Percentiles rank a stretch among this genome's conserved stretches.
phyloP scores from a whole-genome alignment of 352 stramenopile species.

The Pythium brassicae region DNA sequence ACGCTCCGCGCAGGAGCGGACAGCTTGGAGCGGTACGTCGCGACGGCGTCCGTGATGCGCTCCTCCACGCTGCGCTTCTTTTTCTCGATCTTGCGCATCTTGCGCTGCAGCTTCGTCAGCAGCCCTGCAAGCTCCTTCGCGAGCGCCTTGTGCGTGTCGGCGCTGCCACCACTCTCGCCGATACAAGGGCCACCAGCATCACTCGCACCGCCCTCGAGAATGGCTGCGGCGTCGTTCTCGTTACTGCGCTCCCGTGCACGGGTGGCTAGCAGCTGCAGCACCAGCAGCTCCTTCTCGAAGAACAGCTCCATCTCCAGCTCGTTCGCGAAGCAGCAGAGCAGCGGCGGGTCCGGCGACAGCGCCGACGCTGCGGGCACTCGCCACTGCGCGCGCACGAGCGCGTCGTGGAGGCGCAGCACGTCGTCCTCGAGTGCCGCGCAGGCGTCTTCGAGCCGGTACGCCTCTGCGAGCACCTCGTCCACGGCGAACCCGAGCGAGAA shows the following conservation, averaged over 20 bases:
- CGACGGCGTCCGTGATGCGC: constrained; percentile 22
- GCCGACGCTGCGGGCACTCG: constrained; percentile 5
- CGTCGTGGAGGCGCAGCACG: constrained; percentile 30
- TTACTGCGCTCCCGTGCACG: constrained; percentile 8
- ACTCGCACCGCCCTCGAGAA: no score
- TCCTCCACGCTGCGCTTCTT: constrained; percentile 32
- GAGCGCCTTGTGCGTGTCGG: constrained; percentile 1
- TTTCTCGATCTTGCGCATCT: constrained; percentile 53
- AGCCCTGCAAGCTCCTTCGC: constrained; percentile 17
- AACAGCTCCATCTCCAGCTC: constrained; percentile 40
- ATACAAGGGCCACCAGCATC: no score
- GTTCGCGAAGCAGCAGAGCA: constrained; percentile 42
- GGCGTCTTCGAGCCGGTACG: constrained; percentile 28
- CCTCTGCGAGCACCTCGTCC: constrained; percentile 31
- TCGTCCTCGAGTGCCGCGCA: constrained; percentile 30
- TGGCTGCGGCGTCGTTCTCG: neutral
- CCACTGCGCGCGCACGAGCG: constrained; percentile 19
- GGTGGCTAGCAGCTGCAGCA: constrained; percentile 26
- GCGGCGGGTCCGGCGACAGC: constrained; percentile 4
- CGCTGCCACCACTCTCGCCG: neutral
- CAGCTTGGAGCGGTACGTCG: constrained; percentile 25
- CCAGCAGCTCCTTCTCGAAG: constrained; percentile 41
- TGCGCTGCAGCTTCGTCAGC: constrained; percentile 33
- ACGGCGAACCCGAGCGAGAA: constrained; percentile 42
- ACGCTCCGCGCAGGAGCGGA: constrained; percentile 11